phyloP scores from a whole-genome alignment of 805 yeast species.

The Lipomyces orientalis region DNA sequence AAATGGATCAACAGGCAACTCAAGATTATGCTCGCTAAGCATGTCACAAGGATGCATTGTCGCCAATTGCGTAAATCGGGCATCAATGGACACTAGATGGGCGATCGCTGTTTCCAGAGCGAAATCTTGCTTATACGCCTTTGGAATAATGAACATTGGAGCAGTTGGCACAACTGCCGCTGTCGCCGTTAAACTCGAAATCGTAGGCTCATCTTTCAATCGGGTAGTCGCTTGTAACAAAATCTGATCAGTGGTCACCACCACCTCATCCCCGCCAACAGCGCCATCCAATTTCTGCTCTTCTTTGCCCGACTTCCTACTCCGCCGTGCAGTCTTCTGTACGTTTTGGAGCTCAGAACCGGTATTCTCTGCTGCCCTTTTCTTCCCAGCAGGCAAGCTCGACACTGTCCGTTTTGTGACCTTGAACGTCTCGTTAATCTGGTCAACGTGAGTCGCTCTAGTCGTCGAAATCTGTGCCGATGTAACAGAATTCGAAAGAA shows the following conservation, averaged over 20 bases:
- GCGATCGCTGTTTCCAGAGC: slow-evolving; percentile 21
- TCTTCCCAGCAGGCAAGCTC: background rate
- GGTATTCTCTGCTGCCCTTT: background rate
- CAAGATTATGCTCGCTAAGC: slow-evolving; percentile 16
- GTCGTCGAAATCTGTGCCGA: background rate
- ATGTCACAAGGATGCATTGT: slow-evolving; percentile 26
- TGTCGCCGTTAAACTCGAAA: background rate
- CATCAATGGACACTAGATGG: slow-evolving; percentile 35
- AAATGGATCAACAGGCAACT: slow-evolving; percentile 46
- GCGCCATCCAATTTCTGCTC: background rate
- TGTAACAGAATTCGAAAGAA: background rate
- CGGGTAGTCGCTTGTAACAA: background rate
- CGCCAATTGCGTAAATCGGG: slow-evolving; percentile 25
- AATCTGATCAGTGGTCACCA: background rate
- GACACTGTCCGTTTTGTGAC: background rate
- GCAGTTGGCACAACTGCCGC: slow-evolving; percentile 31
- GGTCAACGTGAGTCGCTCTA: background rate
- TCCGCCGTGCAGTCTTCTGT: slow-evolving; percentile 2
- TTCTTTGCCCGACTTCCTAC: background rate
- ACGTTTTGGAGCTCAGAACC: background rate
- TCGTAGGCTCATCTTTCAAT: background rate
- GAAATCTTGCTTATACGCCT: slow-evolving; percentile 25
- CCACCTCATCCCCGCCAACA: background rate
- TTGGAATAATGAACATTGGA: slow-evolving; percentile 54
- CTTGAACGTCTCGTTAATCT: background rate